Percentiles rank a stretch among this genome's conserved stretches.
These are phyloP conservation scores for Sugiyamaella castrensis DNA, from an alignment of 1,139 yeast species.

Conservation along the genomic window DNA sequence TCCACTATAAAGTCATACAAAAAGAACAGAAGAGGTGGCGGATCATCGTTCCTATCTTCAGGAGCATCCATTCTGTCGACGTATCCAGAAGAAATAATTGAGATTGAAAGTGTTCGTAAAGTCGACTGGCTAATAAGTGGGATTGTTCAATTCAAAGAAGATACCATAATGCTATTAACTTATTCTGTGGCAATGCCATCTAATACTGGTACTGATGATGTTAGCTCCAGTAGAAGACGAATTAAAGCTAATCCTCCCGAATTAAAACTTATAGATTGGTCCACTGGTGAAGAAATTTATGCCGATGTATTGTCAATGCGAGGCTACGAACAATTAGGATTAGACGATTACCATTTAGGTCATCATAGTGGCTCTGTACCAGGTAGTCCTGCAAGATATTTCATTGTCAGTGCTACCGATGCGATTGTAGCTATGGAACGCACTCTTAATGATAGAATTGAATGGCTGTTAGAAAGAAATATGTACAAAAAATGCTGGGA, in stretches of 20 bases:
- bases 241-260: conserved; percentile 54
- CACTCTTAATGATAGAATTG: conserved; percentile 61
- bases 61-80: conserved; percentile 28
- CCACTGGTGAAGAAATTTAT: conserved; percentile 70
- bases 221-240: neutral
- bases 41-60: conserved; percentile 20
- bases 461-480: conserved; percentile 64
- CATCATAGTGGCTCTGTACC: neutral
- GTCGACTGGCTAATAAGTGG: conserved; percentile 73
- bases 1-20: neutral
- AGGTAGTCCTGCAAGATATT: conserved; percentile 46
- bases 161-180: conserved; percentile 40
- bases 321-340: conserved; percentile 54
- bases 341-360: conserved; percentile 70
- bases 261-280: conserved; percentile 60
- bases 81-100: conserved; percentile 50
- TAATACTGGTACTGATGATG: conserved; percentile 26
- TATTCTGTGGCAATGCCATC: conserved; percentile 31
- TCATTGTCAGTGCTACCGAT: conserved; percentile 75
- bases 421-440: conserved; percentile 73
- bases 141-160: conserved; percentile 58
- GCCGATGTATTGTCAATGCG: conserved; percentile 77
- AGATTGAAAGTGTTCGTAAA: conserved; percentile 53
- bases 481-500: conserved; percentile 71
- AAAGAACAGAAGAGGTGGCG: neutral